Evolutionary conservation across 2,329 filamentous ascomycete genomes (phyloP).

Genomic region (Lachnellula arida): DNA sequence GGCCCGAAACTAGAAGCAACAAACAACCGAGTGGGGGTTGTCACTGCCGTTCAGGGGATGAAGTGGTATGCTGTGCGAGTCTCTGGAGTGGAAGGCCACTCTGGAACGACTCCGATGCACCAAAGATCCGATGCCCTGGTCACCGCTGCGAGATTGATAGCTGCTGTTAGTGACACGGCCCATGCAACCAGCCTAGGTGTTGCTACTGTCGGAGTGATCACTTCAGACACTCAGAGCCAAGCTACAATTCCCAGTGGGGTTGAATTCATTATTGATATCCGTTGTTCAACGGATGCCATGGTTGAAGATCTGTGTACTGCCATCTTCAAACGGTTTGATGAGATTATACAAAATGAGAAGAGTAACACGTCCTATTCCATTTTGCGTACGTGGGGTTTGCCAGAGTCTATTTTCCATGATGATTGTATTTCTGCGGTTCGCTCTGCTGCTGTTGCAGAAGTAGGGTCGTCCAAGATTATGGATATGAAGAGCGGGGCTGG

Average conservation of each 20-base stretch:
- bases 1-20: conserved; percentile 65
- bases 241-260: conserved; percentile 23
- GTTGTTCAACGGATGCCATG: conserved; percentile 19
- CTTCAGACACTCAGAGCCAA: conserved; percentile 20
- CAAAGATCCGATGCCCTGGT: conserved; percentile 65
- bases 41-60: conserved; percentile 63
- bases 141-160: conserved; percentile 22
- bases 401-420: conserved; percentile 20
- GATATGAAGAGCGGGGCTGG: conserved; percentile 26
- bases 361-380: conserved; percentile 18
- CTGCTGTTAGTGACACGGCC: conserved; percentile 18
- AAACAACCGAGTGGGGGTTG: conserved; percentile 60
- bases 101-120: conserved; percentile 39
- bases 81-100: conserved; percentile 35
- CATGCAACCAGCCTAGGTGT: conserved; percentile 16
- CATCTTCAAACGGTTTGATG: conserved; percentile 23
- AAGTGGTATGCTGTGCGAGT: conserved; percentile 64
- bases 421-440: conserved; percentile 22
- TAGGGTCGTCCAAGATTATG: conserved; percentile 19
- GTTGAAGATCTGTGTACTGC: conserved; percentile 19
- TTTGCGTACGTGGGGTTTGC: conserved; percentile 21
- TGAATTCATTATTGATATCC: conserved; percentile 26
- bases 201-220: conserved; percentile 25
- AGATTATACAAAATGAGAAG: conserved; percentile 14
- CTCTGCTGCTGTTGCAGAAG: conserved; percentile 17